Conservation (phyloP, 768 basidiomycete species). For the Cystobasidium onofrii region DNA sequence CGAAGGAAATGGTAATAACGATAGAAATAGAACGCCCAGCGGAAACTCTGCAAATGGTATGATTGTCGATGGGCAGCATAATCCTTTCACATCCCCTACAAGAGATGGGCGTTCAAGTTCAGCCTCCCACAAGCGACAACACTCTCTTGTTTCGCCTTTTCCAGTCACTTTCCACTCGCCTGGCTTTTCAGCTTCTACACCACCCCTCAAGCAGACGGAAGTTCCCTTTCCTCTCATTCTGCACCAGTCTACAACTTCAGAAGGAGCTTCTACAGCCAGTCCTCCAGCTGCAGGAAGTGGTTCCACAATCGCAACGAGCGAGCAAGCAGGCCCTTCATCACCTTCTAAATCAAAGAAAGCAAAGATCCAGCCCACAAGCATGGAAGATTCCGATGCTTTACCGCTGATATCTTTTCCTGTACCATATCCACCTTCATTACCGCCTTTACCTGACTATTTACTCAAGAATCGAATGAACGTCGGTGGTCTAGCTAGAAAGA, state of each 20-base stretch:
- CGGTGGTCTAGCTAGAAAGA: constrained; percentile 15
- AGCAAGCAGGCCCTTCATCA: not conserved
- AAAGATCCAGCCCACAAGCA: not conserved
- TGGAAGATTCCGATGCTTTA: not conserved
- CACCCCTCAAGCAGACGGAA: not conserved
- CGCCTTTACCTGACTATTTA: not conserved
- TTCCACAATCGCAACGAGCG: not conserved
- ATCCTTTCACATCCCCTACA: not conserved
- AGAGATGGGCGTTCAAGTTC: not conserved
- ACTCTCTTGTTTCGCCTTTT: constrained; percentile 11
- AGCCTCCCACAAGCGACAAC: constrained; percentile 3
- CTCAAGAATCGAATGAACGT: constrained; percentile 17
- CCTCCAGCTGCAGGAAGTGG: not conserved
- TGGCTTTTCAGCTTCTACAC: constrained; percentile 8
- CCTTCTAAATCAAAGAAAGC: not conserved
- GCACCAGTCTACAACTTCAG: not conserved
- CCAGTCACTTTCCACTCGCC: constrained; percentile 29
- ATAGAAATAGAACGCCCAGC: not conserved
- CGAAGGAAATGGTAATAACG: not conserved
- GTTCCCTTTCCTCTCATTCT: constrained; percentile 1
- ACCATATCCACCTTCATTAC: constrained; percentile 7
- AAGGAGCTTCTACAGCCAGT: not conserved
- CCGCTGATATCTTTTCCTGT: not conserved
- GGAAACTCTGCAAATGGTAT: not conserved
- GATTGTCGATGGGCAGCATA: not conserved